Percentiles rank a stretch among this genome's conserved stretches.
Conservation (phyloP, 768 basidiomycete species). For the Mycena haematopus region DNA sequence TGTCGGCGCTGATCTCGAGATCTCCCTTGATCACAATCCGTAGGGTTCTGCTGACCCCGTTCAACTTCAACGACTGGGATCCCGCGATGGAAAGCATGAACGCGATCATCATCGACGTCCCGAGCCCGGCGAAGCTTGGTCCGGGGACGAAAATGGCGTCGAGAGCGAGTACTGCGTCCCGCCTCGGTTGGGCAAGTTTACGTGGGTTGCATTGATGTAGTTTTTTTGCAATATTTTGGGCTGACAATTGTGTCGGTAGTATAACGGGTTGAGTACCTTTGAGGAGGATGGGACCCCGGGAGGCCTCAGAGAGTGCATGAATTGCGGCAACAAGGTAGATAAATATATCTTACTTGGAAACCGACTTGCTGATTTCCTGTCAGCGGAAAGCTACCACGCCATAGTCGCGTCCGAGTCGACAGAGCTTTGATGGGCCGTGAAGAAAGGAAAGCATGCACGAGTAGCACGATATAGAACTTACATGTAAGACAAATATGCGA, state of each 20-base stretch:
- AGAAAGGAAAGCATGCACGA: too few relatives aligned
- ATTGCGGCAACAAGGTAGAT: constrained; percentile 26
- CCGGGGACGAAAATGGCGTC: constrained; percentile 61
- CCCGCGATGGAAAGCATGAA: constrained; percentile 64
- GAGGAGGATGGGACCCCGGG: constrained; percentile 27
- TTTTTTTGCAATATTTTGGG: background rate
- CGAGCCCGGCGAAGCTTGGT: constrained; percentile 45
- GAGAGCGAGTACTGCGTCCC: constrained; percentile 33
- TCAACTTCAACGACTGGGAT: constrained; percentile 72
- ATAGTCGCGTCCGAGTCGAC: constrained; percentile 17
- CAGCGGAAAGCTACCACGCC: constrained; percentile 29
- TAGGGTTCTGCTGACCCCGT: constrained; percentile 64
- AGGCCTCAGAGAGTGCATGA: constrained; percentile 13
- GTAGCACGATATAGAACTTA: too few relatives aligned
- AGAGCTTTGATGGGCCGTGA: constrained; percentile 7
- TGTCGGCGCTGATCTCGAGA: too few relatives aligned
- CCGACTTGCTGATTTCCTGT: background rate
- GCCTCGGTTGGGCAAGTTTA: constrained; percentile 39
- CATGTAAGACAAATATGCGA: too few relatives aligned
- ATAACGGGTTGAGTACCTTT: constrained; percentile 15
- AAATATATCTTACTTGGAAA: background rate
- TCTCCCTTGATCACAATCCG: background rate
- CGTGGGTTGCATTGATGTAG: background rate
- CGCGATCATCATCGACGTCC: constrained; percentile 56
- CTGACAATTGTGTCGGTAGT: constrained; percentile 8